Conservation (phyloP, 129 eudicot genomes). For the Flaveria ramosissima region DNA sequence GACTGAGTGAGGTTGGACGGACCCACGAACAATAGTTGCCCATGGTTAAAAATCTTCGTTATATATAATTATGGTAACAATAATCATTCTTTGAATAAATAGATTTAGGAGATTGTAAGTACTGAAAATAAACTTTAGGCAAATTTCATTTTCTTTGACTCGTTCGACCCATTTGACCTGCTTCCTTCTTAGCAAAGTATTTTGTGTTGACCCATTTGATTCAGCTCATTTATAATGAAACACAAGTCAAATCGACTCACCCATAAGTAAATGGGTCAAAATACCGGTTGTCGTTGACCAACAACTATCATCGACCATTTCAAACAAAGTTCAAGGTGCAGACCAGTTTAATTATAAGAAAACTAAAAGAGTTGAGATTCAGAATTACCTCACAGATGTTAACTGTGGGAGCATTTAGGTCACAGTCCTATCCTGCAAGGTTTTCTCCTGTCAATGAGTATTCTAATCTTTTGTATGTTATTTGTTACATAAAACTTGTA, state of each 20-base stretch:
- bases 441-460: conserved; percentile 18
- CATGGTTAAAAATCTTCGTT: background rate
- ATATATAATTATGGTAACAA: background rate
- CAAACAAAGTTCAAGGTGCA: conserved; percentile 24
- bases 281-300: background rate
- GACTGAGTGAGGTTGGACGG: background rate
- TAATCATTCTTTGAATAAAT: background rate
- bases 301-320: background rate
- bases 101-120: background rate
- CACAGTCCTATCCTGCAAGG: conserved; percentile 10
- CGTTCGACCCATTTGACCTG: background rate
- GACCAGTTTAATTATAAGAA: conserved; percentile 7
- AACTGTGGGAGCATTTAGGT: conserved; percentile 1
- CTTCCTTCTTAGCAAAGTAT: background rate
- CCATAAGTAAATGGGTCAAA: background rate
- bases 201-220: background rate
- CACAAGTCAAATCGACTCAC: background rate
- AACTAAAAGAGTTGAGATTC: conserved; percentile 12
- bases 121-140: background rate
- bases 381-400: conserved; percentile 15
- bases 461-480: conserved; percentile 13
- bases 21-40: background rate
- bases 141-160: background rate
- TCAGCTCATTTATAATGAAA: background rate
- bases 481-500: conserved; percentile 13